Conservation (phyloP, 345 rosid species). For the Heritiera fomes region DNA sequence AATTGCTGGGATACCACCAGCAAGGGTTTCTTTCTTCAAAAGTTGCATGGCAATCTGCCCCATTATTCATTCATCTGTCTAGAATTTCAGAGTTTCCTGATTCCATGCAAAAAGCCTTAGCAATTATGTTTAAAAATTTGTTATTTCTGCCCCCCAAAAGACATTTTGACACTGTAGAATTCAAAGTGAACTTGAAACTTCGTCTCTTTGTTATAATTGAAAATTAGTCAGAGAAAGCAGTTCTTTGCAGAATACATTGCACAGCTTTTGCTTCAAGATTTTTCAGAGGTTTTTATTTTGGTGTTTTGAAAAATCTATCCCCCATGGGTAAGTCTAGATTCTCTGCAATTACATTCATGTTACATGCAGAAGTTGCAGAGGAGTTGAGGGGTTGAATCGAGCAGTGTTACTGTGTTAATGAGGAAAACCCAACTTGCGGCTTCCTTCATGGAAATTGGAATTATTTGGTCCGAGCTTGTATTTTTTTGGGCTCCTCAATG, state of each 20-base stretch:
- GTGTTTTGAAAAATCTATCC: not conserved
- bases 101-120: conserved; percentile 3
- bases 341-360: not conserved
- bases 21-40: not conserved
- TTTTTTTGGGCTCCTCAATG: not conserved
- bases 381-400: not conserved
- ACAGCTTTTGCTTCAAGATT: not conserved
- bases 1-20: not conserved
- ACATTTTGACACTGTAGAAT: not conserved
- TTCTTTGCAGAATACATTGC: not conserved
- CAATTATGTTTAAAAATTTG: not conserved
- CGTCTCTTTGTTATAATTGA: not conserved
- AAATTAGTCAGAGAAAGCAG: not conserved
- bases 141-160: not conserved
- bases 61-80: not conserved
- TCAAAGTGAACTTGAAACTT: not conserved
- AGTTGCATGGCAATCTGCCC: not conserved
- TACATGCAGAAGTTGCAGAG: not conserved
- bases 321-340: not conserved
- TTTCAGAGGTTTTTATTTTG: not conserved
- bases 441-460: not conserved
- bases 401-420: not conserved
- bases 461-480: not conserved
- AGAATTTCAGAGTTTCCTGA: not conserved
- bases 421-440: not conserved